Percentiles rank a stretch among this genome's conserved stretches.
Conservation (phyloP, 257 asterid genomes). For the Ligustrum vulgare region DNA sequence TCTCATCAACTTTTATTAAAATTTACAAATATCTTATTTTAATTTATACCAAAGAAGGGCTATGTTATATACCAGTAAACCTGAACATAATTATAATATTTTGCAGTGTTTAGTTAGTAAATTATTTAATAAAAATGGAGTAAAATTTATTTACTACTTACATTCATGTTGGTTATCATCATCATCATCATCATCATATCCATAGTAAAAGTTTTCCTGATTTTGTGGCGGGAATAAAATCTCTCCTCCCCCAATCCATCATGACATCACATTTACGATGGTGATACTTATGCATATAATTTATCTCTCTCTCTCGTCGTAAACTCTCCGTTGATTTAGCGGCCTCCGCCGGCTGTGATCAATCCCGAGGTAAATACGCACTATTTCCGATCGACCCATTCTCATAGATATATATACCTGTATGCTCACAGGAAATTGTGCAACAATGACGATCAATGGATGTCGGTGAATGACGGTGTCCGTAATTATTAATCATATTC, state of each 20-base stretch:
- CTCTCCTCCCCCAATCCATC: too few species aligned
- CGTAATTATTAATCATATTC: conserved; percentile 3
- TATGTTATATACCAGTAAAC: too few species aligned
- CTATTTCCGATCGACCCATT: background rate
- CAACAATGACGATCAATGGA: conserved; percentile 8
- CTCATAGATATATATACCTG: background rate
- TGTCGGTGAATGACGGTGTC: conserved; percentile 5
- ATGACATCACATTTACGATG: background rate
- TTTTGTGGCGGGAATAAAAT: background rate
- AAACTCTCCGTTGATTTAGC: background rate
- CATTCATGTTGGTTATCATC: too few species aligned
- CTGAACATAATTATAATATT: too few species aligned
- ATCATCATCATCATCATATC: too few species aligned
- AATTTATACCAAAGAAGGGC: too few species aligned
- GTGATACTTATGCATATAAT: background rate
- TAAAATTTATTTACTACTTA: too few species aligned
- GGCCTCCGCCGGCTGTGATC: background rate
- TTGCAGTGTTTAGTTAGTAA: too few species aligned
- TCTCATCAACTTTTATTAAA: too few species aligned
- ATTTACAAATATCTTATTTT: too few species aligned
- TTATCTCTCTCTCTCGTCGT: background rate
- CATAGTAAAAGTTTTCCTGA: background rate
- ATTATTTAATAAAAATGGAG: too few species aligned
- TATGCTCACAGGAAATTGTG: background rate
- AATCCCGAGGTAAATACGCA: background rate